Base-by-base conservation (phyloP, 345 rosid species). In the Brassica rapa region DNA sequence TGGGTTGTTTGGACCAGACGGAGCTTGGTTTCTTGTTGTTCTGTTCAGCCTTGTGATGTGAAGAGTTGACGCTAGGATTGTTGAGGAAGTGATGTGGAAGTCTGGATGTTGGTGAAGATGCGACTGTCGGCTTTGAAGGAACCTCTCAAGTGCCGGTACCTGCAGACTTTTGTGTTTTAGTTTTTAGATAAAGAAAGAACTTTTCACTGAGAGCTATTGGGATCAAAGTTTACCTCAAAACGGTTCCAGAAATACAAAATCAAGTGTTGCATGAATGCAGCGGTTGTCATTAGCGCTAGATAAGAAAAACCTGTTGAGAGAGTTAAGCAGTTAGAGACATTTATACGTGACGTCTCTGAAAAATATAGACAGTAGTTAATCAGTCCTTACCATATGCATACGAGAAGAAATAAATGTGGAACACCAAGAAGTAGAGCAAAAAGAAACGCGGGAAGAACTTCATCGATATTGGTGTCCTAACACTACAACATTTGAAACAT, bases 391-490 rank as follows among this genome's bases (percentile, higher is more conserved):
- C 99, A 78, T 93, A 88, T 24, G 90, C 86, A 68, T 93, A 93
- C 10, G 98, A 93, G 84, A 96, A 96, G 90, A 93, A 96, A 80
- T 93, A 96, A 63, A 96, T 96, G 79, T 96, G 99, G 81, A 96
- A 96, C 77, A 91, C 98, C 86, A 96, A 89, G 85, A 96, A 93
- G 82, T 96, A 96, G 39, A 96, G 94, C 83, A 93, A 77, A 66
- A 96, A 93, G 90, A 96, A 96, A 74, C 98, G 99, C 6, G 99
- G 98, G 79, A 96, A 96, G 89, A 93, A 96, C 89, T 96, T 96
- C 98, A 93, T 93, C 43, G 95, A 96, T 86, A 96, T 86, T 70
- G 99, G 95, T 4, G 99, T 96, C 77, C 96, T 90, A 56, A 96
- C 99, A 81, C 99, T 96, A 93, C 92, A 84, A 73, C 27, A 41